A percentile compares a stretch with the other conserved stretches of the same genome.
These are phyloP conservation scores for Graphium sp. DNA, from an alignment of 2,329 filamentous ascomycete species.

Conservation along the genomic window DNA sequence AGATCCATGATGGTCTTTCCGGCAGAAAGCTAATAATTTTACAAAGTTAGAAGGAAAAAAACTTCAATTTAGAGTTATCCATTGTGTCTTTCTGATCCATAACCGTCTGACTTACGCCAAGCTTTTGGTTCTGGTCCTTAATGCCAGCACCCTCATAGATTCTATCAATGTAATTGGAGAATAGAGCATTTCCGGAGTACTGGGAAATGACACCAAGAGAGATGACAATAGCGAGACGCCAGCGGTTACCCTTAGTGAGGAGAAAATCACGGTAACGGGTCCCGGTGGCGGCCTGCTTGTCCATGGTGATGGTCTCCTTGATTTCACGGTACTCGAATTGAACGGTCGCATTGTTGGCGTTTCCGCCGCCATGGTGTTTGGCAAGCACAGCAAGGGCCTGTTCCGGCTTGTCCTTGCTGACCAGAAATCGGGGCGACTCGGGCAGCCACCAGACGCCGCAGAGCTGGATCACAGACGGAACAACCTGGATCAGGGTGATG, in stretches of 20 bases:
- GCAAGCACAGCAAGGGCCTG: slow-evolving; percentile 44
- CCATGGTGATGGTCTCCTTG: slow-evolving; percentile 41
- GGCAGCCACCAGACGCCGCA: slow-evolving; percentile 46
- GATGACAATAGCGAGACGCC: slow-evolving; percentile 42
- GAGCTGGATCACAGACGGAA: slow-evolving; percentile 45
- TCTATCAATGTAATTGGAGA: slow-evolving; percentile 49
- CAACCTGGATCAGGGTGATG: slow-evolving; percentile 45
- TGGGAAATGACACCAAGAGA: slow-evolving; percentile 51
- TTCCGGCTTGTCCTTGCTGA: slow-evolving; percentile 44
- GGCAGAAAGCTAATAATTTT: slow-evolving; percentile 21
- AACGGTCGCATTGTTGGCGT: slow-evolving; percentile 39
- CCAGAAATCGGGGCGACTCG: slow-evolving; percentile 49
- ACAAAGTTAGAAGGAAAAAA: too few relatives aligned
- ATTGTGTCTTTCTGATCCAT: too few relatives aligned
- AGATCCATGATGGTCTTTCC: slow-evolving; percentile 44
- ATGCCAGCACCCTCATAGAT: slow-evolving; percentile 47
- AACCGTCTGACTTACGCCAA: slow-evolving; percentile 24
- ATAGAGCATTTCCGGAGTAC: slow-evolving; percentile 50
- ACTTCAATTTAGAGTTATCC: slow-evolving; percentile 2
- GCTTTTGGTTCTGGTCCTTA: slow-evolving; percentile 34
- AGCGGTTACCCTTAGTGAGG: slow-evolving; percentile 45
- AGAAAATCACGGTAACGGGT: slow-evolving; percentile 45
- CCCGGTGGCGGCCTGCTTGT: slow-evolving; percentile 27
- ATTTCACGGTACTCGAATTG: slow-evolving; percentile 53
- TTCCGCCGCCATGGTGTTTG: slow-evolving; percentile 46